Evolutionary conservation across 305 asterid species (phyloP).

Genomic region (Plantago coronopus): DNA sequence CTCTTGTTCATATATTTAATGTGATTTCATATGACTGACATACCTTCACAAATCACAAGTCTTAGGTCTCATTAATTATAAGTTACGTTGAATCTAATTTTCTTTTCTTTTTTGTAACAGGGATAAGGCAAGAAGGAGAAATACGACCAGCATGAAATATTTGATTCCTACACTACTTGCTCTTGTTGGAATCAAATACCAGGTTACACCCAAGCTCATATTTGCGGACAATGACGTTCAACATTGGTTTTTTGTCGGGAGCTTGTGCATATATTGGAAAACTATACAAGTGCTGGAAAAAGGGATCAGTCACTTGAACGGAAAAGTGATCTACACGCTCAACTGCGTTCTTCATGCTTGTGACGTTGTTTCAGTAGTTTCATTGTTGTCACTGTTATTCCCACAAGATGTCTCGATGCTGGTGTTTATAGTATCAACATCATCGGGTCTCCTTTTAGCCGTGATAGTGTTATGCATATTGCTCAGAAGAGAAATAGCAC

Average conservation of each 20-base stretch:
- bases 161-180: neutral
- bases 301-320: neutral
- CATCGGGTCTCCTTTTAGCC: neutral
- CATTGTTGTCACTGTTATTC: constrained; percentile 3
- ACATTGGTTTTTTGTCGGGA: neutral
- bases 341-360: neutral
- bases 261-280: neutral
- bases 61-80: no score
- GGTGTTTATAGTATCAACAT: neutral
- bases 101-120: neutral
- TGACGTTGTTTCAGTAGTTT: neutral
- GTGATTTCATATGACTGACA: no score
- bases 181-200: neutral
- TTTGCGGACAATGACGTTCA: neutral
- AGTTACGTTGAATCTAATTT: no score
- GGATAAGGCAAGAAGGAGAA: neutral
- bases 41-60: no score
- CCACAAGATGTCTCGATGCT: neutral
- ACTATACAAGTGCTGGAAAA: neutral
- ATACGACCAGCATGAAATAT: neutral
- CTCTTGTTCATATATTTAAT: no score
- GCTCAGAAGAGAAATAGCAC: neutral
- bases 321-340: neutral
- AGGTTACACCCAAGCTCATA: neutral
- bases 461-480: neutral